Conservation (phyloP, 768 basidiomycete species). For the Pholiota molesta region DNA sequence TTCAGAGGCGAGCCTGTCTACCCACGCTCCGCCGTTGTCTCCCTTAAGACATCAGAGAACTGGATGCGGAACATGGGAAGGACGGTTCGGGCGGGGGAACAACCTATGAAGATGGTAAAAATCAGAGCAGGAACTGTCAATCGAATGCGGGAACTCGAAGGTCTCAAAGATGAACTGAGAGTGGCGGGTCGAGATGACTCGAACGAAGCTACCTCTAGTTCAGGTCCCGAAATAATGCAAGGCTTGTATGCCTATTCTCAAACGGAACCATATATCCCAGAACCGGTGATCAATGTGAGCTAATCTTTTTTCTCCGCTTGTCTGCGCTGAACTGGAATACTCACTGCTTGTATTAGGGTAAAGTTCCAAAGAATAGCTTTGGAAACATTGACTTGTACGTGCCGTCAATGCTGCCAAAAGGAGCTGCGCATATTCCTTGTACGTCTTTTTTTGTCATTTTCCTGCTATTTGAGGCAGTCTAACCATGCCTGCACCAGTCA, state of each 20-base stretch:
- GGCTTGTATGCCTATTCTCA: conserved; percentile 85
- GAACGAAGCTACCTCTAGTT: conserved; percentile 23
- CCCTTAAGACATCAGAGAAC: conserved; percentile 89
- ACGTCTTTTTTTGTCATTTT: conserved; percentile 34
- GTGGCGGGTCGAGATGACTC: conserved; percentile 40
- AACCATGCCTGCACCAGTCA: conserved; percentile 49
- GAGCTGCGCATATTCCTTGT: conserved; percentile 92
- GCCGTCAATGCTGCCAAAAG: conserved; percentile 90
- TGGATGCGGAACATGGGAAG: conserved; percentile 90
- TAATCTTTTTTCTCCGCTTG: conserved; percentile 2
- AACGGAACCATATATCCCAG: conserved; percentile 80
- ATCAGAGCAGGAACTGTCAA: conserved; percentile 80
- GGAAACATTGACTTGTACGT: conserved; percentile 98
- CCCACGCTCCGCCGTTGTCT: conserved; percentile 79
- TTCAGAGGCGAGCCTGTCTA: conserved; percentile 95
- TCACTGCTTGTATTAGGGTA: conserved; percentile 57
- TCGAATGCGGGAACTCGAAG: conserved; percentile 67
- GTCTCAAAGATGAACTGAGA: conserved; percentile 44
- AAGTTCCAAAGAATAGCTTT: conserved; percentile 92
- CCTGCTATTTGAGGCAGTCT: neutral
- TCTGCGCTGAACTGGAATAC: neutral
- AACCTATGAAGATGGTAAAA: conserved; percentile 91
- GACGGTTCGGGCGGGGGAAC: conserved; percentile 67
- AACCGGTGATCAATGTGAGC: conserved; percentile 82
- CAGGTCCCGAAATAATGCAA: conserved; percentile 64